These are phyloP conservation scores for Citrus mangshanensis DNA, from an alignment of 345 rosid genomes.

Conservation along the genomic window DNA sequence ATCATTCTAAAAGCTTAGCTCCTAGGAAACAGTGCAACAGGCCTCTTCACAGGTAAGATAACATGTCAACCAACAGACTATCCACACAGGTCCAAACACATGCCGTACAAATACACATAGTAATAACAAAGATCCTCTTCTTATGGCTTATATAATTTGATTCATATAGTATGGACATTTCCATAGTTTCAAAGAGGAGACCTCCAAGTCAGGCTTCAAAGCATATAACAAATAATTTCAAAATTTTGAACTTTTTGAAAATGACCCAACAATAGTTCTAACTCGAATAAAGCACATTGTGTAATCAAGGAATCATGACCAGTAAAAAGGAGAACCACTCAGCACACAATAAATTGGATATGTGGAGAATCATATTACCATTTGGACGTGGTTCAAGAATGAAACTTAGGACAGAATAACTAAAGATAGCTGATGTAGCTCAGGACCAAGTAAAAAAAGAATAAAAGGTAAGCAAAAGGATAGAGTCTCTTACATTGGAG, in stretches of 20 bases:
- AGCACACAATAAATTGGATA: not conserved
- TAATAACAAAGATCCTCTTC: not conserved
- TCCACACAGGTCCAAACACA: not conserved
- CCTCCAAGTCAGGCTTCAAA: not conserved
- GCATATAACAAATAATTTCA: too few species aligned
- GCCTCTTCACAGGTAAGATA: not conserved
- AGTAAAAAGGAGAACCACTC: not conserved
- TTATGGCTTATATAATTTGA: not conserved
- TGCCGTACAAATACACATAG: not conserved
- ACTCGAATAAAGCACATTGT: not conserved
- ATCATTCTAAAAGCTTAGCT: not conserved
- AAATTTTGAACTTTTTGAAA: not conserved
- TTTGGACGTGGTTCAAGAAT: not conserved
- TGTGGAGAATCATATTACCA: not conserved
- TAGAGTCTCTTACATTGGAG: constrained; percentile 48
- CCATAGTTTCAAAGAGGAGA: not conserved
- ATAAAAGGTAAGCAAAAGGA: not conserved
- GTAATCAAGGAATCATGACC: not conserved
- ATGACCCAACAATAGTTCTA: not conserved
- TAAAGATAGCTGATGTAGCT: not conserved
- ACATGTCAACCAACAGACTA: not conserved
- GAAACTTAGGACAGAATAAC: not conserved
- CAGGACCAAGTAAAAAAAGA: not conserved
- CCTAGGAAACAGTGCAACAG: not conserved
- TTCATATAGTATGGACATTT: not conserved